These are phyloP conservation scores for Aspergillus sp. DNA, from an alignment of 2,329 filamentous ascomycete species.

Conservation along the genomic window DNA sequence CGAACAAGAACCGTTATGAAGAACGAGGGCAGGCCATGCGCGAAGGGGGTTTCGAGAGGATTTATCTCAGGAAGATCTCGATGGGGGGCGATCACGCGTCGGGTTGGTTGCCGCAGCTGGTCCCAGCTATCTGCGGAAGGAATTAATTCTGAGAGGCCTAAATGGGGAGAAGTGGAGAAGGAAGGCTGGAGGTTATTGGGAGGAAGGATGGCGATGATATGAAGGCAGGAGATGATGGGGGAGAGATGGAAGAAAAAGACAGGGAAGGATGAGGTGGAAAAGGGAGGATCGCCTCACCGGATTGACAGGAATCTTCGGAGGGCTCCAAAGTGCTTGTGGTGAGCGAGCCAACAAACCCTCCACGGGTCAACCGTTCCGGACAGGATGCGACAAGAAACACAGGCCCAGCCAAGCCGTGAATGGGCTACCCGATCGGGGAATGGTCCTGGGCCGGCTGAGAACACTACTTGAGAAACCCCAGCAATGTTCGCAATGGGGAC, in stretches of 20 bases:
- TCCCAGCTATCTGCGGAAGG: conserved; percentile 15
- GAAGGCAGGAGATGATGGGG: conserved; percentile 10
- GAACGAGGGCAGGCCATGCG: conserved; percentile 20
- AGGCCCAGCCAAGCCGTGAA: conserved; percentile 9
- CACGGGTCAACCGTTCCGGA: conserved; percentile 17
- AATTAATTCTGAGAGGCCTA: conserved; percentile 17
- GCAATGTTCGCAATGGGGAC: conserved; percentile 2
- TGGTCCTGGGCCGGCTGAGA: conserved; percentile 1
- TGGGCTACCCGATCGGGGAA: conserved; percentile 4
- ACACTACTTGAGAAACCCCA: neutral
- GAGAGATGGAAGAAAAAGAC: conserved; percentile 9
- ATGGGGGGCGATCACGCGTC: conserved; percentile 22
- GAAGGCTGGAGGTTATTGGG: conserved; percentile 9
- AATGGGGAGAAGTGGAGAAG: conserved; percentile 9
- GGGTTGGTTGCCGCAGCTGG: conserved; percentile 13
- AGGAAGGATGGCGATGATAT: conserved; percentile 15
- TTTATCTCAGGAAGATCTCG: conserved; percentile 11
- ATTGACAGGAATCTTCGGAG: conserved; percentile 21
- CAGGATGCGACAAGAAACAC: conserved; percentile 12
- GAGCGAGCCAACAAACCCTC: conserved; percentile 21
- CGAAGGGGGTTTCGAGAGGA: conserved; percentile 10
- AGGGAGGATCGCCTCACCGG: conserved; percentile 19
- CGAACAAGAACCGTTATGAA: conserved; percentile 16
- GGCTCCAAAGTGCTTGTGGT: conserved; percentile 18
- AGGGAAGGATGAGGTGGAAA: conserved; percentile 9